These are phyloP conservation scores for Dendrobium officinale DNA, from an alignment of 106 monocot species.

Conservation along the genomic window DNA sequence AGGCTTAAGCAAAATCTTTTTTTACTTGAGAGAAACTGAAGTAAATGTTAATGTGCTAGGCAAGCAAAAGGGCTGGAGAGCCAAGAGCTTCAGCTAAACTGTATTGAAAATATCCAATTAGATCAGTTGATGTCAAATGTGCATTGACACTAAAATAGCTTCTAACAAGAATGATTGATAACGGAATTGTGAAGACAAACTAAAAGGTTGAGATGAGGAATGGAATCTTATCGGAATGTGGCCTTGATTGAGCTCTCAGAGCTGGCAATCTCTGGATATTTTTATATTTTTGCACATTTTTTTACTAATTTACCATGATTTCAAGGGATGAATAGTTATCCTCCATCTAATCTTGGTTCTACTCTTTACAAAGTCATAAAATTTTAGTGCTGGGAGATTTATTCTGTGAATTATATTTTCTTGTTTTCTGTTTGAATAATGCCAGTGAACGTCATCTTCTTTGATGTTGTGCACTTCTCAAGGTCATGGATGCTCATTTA, in stretches of 20 bases:
- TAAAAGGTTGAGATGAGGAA: too few relatives aligned
- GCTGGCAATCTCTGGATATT: neutral
- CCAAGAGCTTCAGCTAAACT: too few relatives aligned
- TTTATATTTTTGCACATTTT: neutral
- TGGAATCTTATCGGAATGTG: neutral
- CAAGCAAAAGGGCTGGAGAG: too few relatives aligned
- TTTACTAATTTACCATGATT: neutral
- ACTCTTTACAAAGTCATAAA: neutral
- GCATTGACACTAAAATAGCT: too few relatives aligned
- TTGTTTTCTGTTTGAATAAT: neutral
- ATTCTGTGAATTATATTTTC: neutral
- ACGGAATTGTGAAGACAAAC: too few relatives aligned
- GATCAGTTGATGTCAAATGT: too few relatives aligned
- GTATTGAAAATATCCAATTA: too few relatives aligned
- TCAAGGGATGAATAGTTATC: neutral
- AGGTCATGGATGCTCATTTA: neutral
- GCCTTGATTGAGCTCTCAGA: neutral
- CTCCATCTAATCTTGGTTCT: neutral
- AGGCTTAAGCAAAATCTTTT: too few relatives aligned
- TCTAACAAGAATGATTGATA: too few relatives aligned
- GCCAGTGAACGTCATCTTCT: neutral
- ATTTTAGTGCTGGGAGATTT: neutral
- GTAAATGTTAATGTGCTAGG: too few relatives aligned
- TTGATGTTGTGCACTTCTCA: neutral
- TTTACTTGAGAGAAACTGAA: too few relatives aligned